phyloP scores from a whole-genome alignment of 2,329 filamentous ascomycete species.

The Fusarium sp. region DNA sequence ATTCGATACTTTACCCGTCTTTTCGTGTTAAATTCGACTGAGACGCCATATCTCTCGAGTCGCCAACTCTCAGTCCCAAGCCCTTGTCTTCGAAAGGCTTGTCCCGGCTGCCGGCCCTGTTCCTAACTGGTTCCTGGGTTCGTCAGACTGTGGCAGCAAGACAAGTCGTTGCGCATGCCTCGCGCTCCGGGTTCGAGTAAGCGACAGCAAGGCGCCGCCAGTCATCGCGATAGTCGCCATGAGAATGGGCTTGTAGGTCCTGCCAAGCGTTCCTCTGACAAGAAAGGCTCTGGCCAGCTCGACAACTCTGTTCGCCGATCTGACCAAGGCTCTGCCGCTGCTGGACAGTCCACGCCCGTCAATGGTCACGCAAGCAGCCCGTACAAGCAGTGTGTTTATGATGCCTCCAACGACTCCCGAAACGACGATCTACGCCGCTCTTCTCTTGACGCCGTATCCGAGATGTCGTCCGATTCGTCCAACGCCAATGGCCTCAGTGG shows the following conservation, averaged over 20 bases:
- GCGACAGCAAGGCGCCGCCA: constrained; percentile 72
- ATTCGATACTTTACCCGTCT: constrained; percentile 22
- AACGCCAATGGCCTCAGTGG: constrained; percentile 55
- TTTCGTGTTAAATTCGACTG: constrained; percentile 26
- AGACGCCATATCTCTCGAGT: constrained; percentile 31
- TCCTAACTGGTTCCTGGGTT: constrained; percentile 54
- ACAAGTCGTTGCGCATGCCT: constrained; percentile 67
- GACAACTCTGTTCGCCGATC: constrained; percentile 56
- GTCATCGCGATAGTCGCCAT: constrained; percentile 80
- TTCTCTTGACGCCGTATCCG: constrained; percentile 67
- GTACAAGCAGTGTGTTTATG: constrained; percentile 51
- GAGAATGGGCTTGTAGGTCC: constrained; percentile 87
- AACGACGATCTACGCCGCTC: constrained; percentile 60
- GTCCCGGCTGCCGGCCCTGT: constrained; percentile 55
- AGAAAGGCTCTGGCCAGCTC: constrained; percentile 62
- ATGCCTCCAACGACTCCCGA: constrained; percentile 57
- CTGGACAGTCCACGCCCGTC: constrained; percentile 50
- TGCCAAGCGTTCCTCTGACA: constrained; percentile 56
- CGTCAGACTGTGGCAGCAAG: constrained; percentile 54
- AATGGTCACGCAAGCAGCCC: constrained; percentile 53
- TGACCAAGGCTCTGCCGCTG: constrained; percentile 50
- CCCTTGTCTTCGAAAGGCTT: constrained; percentile 46
- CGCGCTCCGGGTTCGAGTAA: constrained; percentile 70
- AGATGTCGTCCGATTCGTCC: constrained; percentile 67
- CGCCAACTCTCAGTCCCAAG: constrained; percentile 29